These are phyloP conservation scores for Moniliella sp. DNA, from an alignment of 1,284 basidiomycete species.

Conservation along the genomic window DNA sequence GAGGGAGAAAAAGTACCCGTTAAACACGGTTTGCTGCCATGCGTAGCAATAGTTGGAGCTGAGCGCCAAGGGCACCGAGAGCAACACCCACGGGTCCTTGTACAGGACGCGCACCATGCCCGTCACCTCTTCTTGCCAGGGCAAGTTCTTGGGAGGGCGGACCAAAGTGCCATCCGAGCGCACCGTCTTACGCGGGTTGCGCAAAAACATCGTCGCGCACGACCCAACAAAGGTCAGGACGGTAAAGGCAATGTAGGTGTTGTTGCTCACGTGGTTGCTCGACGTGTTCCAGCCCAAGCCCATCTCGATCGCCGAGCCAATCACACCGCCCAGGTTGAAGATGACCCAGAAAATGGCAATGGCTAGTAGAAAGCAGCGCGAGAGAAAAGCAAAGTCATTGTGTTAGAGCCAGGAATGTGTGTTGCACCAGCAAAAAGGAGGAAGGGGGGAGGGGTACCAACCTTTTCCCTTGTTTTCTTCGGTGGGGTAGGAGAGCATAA, in stretches of 20 bases:
- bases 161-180: constrained; percentile 16
- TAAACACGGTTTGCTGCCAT: constrained; percentile 13
- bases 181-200: constrained; percentile 12
- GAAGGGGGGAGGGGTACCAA: constrained; percentile 1
- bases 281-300: constrained; percentile 16
- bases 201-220: constrained; percentile 7
- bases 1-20: constrained; percentile 11
- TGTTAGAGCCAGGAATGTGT: neutral
- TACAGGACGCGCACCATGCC: constrained; percentile 4
- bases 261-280: constrained; percentile 10
- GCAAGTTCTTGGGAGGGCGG: constrained; percentile 10
- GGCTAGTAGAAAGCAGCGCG: too few species aligned
- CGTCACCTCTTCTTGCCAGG: constrained; percentile 13
- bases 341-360: constrained; percentile 51
- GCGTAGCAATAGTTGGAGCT: constrained; percentile 25
- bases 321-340: constrained; percentile 50
- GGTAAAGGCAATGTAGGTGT: constrained; percentile 15
- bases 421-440: neutral
- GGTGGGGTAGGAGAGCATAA: constrained; percentile 65
- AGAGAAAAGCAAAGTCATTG: neutral
- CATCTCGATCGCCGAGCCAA: constrained; percentile 48
- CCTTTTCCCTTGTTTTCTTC: constrained; percentile 52
- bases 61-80: constrained; percentile 20
- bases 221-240: constrained; percentile 18
- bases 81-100: constrained; percentile 16